Evolutionary conservation across 306 rosid species (phyloP), one percentile per base, ranked within the genome.

Genomic region (Vachellia collinsii): DNA sequence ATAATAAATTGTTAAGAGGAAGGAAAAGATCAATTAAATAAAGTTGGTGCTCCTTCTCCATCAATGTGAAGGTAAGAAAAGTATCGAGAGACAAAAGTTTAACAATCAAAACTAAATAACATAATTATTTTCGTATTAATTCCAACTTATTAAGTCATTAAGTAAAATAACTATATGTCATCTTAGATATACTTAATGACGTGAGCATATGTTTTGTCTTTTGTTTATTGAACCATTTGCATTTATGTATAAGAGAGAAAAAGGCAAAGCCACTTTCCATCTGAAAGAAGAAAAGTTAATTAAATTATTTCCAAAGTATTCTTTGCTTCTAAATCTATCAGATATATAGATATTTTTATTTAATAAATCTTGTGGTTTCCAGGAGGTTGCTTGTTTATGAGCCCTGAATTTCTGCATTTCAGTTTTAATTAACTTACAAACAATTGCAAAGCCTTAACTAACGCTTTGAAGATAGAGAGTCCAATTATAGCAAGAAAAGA

Each of bases 391-490:
- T 86, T 86, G 64, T 80, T 70, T 80, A 74, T 75, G 64, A 80
- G 79, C 89, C 85, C 79, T 80, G 67, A 86, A 80, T 77, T 79
- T 54, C 51, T 74, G 86, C 61, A 76, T 63, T 51, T 77, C 75
- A 54, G 81, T 86, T 80, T 80, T 73, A 53, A 83, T 86, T 86
- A 86, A 79, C 89, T 86, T 86, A 43, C 85, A 86, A 86, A 86
- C 87, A 83, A 83, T 71, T 78, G 74, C 85, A 80, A 84, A 84
- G n/a, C 65, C 80, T 72, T 10, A 72, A 77, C 78, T 69, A 77
- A 77, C 42, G 85, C 87, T 77, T 80, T 67, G 42, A 82, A 82
- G 80, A 81, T 63, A 74, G 74, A 77, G 83, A 83, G 34, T 83
- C 37, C 9, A 69, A 19, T 72, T 20, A 79, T 13, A 34, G 22